Conservation (phyloP, 805 yeast species). For the Kazachstania viticola region DNA sequence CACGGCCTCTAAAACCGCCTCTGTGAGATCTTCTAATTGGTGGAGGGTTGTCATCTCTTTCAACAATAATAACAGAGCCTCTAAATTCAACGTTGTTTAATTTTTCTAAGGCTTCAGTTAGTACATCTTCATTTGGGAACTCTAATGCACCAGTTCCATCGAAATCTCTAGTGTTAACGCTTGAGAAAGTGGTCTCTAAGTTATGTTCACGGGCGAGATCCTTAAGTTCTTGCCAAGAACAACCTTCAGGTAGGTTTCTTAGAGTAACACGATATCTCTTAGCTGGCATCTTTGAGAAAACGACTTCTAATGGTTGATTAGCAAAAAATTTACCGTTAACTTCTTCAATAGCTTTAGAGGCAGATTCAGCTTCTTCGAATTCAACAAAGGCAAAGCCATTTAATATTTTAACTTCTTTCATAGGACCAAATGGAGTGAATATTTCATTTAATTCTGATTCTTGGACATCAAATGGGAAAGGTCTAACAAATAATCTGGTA, state of each 20-base stretch:
- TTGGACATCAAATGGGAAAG: constrained; percentile 42
- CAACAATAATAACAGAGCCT: constrained; percentile 60
- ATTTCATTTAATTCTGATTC: constrained; percentile 57
- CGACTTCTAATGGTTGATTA: constrained; percentile 36
- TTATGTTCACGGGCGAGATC: constrained; percentile 78
- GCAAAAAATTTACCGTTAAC: constrained; percentile 63
- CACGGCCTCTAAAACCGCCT: constrained; percentile 37
- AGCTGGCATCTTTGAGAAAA: constrained; percentile 37
- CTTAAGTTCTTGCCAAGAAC: constrained; percentile 82
- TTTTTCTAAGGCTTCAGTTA: constrained; percentile 61
- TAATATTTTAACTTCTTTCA: constrained; percentile 56
- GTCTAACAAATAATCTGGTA: constrained; percentile 48
- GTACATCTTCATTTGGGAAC: constrained; percentile 54
- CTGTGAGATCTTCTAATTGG: constrained; percentile 37
- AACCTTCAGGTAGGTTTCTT: constrained; percentile 58
- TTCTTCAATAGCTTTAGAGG: constrained; percentile 61
- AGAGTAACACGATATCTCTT: constrained; percentile 67
- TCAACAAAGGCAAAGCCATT: constrained; percentile 88
- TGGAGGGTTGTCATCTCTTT: constrained; percentile 57
- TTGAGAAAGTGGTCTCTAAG: constrained; percentile 49
- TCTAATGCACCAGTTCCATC: constrained; percentile 38
- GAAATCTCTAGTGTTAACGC: constrained; percentile 35
- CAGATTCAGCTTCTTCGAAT: constrained; percentile 62
- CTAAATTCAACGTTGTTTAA: constrained; percentile 62
- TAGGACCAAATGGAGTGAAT: constrained; percentile 54